Base-by-base conservation (phyloP, 768 basidiomycete species). In the Termitomyces sp. region DNA sequence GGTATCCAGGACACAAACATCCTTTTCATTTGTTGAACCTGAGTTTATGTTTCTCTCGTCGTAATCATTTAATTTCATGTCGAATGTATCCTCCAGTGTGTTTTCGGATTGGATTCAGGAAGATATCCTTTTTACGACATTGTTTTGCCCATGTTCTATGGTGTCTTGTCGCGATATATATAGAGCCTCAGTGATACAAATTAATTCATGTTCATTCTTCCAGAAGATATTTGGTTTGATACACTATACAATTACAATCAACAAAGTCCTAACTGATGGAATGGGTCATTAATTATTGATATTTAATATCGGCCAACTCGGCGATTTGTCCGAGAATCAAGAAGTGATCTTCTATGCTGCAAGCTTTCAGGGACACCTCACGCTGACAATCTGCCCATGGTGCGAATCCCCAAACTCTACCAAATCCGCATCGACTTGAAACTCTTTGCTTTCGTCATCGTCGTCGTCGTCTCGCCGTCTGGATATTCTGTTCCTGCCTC, bases 391-490 rank as follows among this genome's bases (percentile, higher is more conserved):
- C 44, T 69, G 74, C n/a, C 77, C 86, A 44, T 65, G 65, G 43
- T 75, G 72, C 47, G 73, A 66, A 58, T 88, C 85, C 8, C 88
- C 88, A 56, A 88, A 88, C 14, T 71, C 75, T 43, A 88, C 66
- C 60, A 35, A 59, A 45, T 57, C 30, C n/a, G 12, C 28, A 35
- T 58, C 57, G 10, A 61, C 59, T 24, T 18, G 18, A 7, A 28
- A 18, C 36, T 56, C 43, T 44, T 32, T 36, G 0, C 12, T 40
- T 40, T 54, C 57, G 12, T 65, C 56, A 24, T 68, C 62, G 18
- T 53, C 49, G 26, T 61, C 58, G 22, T 69, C 63, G 44, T 65
- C 63, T 12, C 64, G 62, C 47, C 68, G 38, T 30, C 30, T 35
- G 13, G 42, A n/a, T 7, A n/a, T 24, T 20, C 28, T 44, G n/a